These are phyloP conservation scores for Stentor roeselii DNA, from an alignment of 73 alveolate species.

Conservation along the genomic window DNA sequence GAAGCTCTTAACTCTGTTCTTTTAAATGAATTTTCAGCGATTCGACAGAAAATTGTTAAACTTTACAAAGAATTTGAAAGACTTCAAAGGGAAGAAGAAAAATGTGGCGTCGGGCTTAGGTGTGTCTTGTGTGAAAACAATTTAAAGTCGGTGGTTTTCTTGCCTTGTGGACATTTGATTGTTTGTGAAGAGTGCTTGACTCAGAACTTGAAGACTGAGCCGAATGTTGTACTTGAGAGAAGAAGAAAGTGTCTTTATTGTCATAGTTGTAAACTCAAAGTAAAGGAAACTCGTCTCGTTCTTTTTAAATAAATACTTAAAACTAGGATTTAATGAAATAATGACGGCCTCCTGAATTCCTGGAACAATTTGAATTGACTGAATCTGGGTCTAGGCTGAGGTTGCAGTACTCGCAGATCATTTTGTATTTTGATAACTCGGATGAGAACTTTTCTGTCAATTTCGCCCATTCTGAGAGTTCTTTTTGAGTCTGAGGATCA, in stretches of 20 bases:
- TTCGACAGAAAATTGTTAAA: too few relatives aligned
- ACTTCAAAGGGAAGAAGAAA: neutral
- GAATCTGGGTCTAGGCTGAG: neutral
- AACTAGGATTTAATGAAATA: neutral
- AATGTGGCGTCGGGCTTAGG: neutral
- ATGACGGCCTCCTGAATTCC: neutral
- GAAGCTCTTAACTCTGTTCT: neutral
- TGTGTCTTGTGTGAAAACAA: neutral
- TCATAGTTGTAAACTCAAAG: neutral
- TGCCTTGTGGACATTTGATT: neutral
- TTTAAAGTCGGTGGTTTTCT: neutral
- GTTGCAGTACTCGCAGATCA: conserved; percentile 32
- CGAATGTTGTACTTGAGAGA: neutral
- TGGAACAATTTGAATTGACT: conserved; percentile 28
- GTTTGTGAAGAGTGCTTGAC: neutral
- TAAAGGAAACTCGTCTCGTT: too few relatives aligned
- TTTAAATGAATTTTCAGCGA: neutral
- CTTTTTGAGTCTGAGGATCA: conserved; percentile 73
- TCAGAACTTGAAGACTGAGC: neutral
- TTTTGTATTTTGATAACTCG: conserved; percentile 63
- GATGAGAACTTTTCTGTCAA: conserved; percentile 71
- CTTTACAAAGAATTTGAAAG: neutral
- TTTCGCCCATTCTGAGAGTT: conserved; percentile 65
- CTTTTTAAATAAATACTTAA: neutral
- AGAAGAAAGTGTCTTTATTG: neutral